Evolutionary conservation across 805 yeast species (phyloP).

Genomic region (Dipodascopsis uninucleata): DNA sequence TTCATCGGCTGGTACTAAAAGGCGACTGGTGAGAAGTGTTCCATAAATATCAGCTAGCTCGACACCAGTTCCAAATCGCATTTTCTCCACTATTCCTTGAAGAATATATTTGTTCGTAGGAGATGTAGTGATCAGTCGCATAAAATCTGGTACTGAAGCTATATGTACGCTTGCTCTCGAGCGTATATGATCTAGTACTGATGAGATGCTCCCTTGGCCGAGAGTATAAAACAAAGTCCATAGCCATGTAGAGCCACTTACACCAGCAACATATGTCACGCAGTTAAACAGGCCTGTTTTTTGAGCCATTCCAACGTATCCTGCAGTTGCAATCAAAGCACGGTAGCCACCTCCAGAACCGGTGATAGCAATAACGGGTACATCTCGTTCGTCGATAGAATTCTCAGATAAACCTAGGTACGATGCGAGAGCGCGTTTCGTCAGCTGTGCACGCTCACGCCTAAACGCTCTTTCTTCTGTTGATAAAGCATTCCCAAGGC

Average conservation of each 20-base stretch:
- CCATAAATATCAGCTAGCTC: conserved; percentile 29
- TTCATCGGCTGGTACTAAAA: conserved; percentile 25
- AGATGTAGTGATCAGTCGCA: conserved; percentile 23
- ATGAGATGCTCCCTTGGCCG: conserved; percentile 14
- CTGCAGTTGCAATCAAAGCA: conserved; percentile 29
- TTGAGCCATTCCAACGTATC: conserved; percentile 25
- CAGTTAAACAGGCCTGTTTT: conserved; percentile 28
- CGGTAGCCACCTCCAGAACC: conserved; percentile 33
- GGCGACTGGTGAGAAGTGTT: conserved; percentile 23
- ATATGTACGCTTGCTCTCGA: conserved; percentile 22
- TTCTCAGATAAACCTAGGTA: conserved; percentile 21
- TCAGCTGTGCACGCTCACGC: conserved; percentile 12
- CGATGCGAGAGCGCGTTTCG: conserved; percentile 21
- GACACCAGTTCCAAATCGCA: conserved; percentile 8
- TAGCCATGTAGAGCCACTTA: conserved; percentile 31
- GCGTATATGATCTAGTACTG: conserved; percentile 24
- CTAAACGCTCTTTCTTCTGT: conserved; percentile 22
- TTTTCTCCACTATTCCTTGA: conserved; percentile 26
- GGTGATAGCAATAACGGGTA: conserved; percentile 29
- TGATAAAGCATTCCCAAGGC: conserved; percentile 21
- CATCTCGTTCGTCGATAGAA: conserved; percentile 26
- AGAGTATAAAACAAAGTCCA: conserved; percentile 27
- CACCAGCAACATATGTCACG: conserved; percentile 29
- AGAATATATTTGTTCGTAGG: conserved; percentile 28
- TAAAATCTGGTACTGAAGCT: conserved; percentile 23